These are phyloP conservation scores for Heritiera fomes DNA, from an alignment of 345 rosid genomes.

Conservation along the genomic window DNA sequence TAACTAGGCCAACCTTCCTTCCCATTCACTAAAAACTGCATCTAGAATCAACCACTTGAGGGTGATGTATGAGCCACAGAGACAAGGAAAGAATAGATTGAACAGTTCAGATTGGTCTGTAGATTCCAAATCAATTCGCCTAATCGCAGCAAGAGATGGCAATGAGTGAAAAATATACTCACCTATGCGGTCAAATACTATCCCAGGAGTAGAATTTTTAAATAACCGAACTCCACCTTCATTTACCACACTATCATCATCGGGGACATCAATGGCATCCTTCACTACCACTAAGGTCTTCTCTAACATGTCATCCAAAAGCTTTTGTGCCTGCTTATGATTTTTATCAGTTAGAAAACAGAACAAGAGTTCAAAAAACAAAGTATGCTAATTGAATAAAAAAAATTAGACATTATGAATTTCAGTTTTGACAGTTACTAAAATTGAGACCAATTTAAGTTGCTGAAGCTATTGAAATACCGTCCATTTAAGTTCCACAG, in stretches of 20 bases:
- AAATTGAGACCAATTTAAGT: not conserved
- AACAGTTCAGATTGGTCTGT: not conserved
- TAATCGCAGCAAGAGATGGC: not conserved
- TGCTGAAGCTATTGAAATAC: not conserved
- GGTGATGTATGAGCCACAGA: not conserved
- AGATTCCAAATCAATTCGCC: not conserved
- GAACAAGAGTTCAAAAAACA: not conserved
- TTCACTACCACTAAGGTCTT: slow-evolving; percentile 53
- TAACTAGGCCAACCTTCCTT: not conserved
- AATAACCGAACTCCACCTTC: slow-evolving; percentile 70
- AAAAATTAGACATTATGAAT: not conserved
- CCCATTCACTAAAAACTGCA: not conserved
- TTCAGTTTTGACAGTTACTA: not conserved
- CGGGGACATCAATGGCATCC: slow-evolving; percentile 30
- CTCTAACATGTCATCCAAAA: slow-evolving; percentile 72
- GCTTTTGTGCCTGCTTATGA: slow-evolving; percentile 66
- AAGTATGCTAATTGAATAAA: not conserved
- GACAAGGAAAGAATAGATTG: not conserved
- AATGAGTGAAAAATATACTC: slow-evolving; percentile 22
- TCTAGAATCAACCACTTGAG: not conserved
- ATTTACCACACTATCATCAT: slow-evolving; percentile 30
- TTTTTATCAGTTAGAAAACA: not conserved
- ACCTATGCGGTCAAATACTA: slow-evolving; percentile 69
- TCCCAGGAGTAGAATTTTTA: slow-evolving; percentile 63
- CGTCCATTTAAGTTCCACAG: not conserved